Base-by-base conservation (phyloP, 257 asterid genomes). In the Avicennia marina region DNA sequence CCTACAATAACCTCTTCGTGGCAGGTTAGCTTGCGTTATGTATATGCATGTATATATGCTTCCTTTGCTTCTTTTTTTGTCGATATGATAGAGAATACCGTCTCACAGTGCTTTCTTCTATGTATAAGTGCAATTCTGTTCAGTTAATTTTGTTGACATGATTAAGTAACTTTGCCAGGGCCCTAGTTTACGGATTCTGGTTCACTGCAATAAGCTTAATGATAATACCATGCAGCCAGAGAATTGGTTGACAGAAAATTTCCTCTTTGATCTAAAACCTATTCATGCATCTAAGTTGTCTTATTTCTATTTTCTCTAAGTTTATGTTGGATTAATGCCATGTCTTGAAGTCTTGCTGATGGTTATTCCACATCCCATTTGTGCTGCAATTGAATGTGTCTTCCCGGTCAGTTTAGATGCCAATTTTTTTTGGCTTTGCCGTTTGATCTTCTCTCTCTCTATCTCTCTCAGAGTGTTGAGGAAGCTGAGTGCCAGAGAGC, bases 401-500 rank as follows among this genome's bases (percentile, higher is more conserved):
- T 50, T 33, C 25, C 22, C 24, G 7, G 16, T 59, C 6, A 29
- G 27, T 9, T 41, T 54, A 54, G 25, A 36, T 21, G 15, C 40
- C 48, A 8, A 19, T 19, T 7, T 19, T 52, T 16, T 20, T 49
- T n/a, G 33, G 3, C 33, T 2, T 29, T 29, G 33, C 7, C 7
- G 7, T 29, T 6, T 21, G 44, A 21, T 13, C 32, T 41, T 25
- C 15, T 21, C 7, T 46, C 16, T 11, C 24, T 8, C n/a, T 0
- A 4, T 29, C 38, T 11, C 25, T 11, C 47, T 61, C 69, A 91
- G 99, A 86, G 94, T 63, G 97, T 93, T 62, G 97, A 93, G 82
- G 97, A 93, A 78, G 84, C 96, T 43, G 99, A 93, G 71, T 89
- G 99, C 59, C 97, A 82, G 68, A 86, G 96, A 75, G 99, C 96